Conservation (phyloP, 768 basidiomycete genomes). For the Russula olivacea region DNA sequence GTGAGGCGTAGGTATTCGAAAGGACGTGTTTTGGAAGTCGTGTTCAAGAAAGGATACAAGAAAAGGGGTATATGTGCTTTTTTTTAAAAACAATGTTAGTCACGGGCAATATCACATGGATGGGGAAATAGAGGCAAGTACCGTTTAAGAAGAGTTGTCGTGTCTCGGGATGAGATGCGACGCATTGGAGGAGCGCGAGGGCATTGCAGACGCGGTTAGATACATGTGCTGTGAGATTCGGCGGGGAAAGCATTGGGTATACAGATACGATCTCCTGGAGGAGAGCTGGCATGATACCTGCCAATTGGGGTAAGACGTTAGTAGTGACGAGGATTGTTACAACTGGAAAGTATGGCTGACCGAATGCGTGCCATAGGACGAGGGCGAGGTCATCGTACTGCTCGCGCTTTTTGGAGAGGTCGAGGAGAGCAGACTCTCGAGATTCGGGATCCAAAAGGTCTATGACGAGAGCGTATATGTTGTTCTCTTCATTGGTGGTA, state of each 20-base stretch:
- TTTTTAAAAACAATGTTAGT: background rate
- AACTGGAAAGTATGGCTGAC: conserved; percentile 39
- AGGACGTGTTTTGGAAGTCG: conserved; percentile 97
- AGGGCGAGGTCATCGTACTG: conserved; percentile 98
- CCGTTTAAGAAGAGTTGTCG: conserved; percentile 92
- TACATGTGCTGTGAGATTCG: conserved; percentile 93
- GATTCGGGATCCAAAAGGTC: conserved; percentile 76
- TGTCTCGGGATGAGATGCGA: conserved; percentile 95
- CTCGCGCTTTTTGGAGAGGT: conserved; percentile 97
- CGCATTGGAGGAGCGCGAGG: conserved; percentile 93
- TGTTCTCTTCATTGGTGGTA: conserved; percentile 51
- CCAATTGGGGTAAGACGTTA: background rate
- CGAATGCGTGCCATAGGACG: conserved; percentile 97
- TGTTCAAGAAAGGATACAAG: conserved; percentile 97
- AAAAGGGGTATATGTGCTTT: conserved; percentile 93
- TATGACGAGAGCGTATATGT: conserved; percentile 88
- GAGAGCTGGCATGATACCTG: conserved; percentile 96
- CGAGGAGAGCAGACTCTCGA: conserved; percentile 87
- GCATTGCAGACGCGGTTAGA: conserved; percentile 99
- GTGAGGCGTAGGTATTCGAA: conserved; percentile 99
- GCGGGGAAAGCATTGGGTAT: conserved; percentile 91
- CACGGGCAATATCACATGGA: background rate
- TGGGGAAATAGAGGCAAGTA: conserved; percentile 34
- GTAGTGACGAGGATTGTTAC: background rate
- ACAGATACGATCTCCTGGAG: conserved; percentile 98